Conservation (phyloP, 352 stramenopile genomes). For the Phytophthora hibernalis region DNA sequence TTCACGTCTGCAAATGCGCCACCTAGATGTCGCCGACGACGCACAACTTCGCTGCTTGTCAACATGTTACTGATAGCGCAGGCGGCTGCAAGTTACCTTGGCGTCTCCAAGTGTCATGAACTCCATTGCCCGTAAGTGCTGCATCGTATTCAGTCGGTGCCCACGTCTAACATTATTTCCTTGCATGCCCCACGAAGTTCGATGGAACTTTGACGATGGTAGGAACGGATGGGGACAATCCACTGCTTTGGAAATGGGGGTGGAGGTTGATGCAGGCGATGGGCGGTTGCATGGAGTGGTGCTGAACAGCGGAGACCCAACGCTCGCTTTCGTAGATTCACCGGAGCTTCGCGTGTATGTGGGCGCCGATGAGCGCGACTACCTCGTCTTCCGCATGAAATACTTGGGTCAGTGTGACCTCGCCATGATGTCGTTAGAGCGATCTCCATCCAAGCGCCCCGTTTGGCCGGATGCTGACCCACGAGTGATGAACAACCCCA, state of each 20-base stretch:
- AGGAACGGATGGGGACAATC: constrained; percentile 68
- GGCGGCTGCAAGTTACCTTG: constrained; percentile 2
- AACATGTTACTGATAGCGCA: constrained; percentile 4
- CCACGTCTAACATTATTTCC: neutral
- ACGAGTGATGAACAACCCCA: constrained; percentile 51
- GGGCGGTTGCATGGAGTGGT: constrained; percentile 54
- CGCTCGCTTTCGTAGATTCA: constrained; percentile 63
- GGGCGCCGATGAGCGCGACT: constrained; percentile 51
- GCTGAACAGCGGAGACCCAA: constrained; percentile 41
- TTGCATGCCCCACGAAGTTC: constrained; percentile 33
- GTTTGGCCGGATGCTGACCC: constrained; percentile 44
- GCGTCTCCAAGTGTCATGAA: constrained; percentile 28
- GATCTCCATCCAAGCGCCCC: constrained; percentile 35
- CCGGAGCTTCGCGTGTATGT: constrained; percentile 65
- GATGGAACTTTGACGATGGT: constrained; percentile 71
- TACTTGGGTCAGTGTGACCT: constrained; percentile 64
- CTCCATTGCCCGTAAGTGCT: constrained; percentile 36
- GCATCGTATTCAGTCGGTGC: neutral
- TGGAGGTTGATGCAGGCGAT: constrained; percentile 62
- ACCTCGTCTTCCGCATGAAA: constrained; percentile 68
- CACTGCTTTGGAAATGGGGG: constrained; percentile 66
- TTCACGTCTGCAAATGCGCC: neutral
- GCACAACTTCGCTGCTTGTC: constrained; percentile 4
- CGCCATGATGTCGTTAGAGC: constrained; percentile 62
- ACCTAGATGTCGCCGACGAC: neutral